Conservation (phyloP, 306 rosid genomes). For the Prinsepia uniflora region DNA sequence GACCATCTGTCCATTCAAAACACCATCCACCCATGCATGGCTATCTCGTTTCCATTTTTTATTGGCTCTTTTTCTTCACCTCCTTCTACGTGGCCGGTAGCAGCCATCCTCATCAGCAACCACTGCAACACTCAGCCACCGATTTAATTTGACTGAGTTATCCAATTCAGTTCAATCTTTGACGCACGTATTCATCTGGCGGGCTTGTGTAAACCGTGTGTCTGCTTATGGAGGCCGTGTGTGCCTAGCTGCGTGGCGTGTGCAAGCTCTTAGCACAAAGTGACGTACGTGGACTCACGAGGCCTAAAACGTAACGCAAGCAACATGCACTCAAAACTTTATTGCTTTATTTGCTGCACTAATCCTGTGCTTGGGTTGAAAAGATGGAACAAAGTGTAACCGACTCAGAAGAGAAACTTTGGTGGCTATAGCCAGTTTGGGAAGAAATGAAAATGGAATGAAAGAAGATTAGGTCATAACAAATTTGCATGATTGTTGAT, state of each 20-base stretch:
- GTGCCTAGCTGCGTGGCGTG: constrained; percentile 9
- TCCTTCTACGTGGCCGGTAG: neutral
- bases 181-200: neutral
- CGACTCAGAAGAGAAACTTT: neutral
- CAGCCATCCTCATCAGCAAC: constrained; percentile 24
- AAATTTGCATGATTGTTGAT: constrained; percentile 8
- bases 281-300: neutral
- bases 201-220: constrained; percentile 29
- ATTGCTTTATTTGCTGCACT: neutral
- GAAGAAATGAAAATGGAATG: neutral
- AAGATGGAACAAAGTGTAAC: neutral
- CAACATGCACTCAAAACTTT: constrained; percentile 1
- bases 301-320: constrained; percentile 7
- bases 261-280: neutral
- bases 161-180: too few relatives aligned
- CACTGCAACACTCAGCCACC: constrained; percentile 8
- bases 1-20: constrained; percentile 18
- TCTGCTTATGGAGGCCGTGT: constrained; percentile 21
- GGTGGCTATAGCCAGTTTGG: neutral
- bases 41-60: neutral
- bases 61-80: too few relatives aligned
- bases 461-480: neutral
- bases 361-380: neutral
- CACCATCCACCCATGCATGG: neutral
- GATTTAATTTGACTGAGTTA: too few relatives aligned